These are phyloP conservation scores for Colletotrichum sp. DNA, from an alignment of 2,329 filamentous ascomycete genomes.

Conservation along the genomic window DNA sequence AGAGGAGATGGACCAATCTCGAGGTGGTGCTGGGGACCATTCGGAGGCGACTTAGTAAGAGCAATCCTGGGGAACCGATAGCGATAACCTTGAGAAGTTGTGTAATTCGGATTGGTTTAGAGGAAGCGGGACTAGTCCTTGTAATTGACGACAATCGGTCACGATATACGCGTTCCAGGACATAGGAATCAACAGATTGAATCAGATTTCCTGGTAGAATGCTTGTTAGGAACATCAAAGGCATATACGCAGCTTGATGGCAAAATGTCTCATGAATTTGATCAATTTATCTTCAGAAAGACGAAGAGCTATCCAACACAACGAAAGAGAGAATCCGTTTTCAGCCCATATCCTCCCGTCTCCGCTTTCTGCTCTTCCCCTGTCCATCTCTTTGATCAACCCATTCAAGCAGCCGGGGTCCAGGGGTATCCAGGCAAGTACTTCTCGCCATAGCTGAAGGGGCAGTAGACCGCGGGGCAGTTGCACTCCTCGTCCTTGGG, in stretches of 20 bases:
- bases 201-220: background rate
- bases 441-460: background rate
- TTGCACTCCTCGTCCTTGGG: constrained; percentile 4
- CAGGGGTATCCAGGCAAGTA: background rate
- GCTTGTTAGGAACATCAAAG: background rate
- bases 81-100: background rate
- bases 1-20: background rate
- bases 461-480: constrained; percentile 20
- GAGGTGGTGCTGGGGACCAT: background rate
- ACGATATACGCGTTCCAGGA: background rate
- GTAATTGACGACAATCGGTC: background rate
- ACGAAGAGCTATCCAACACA: background rate
- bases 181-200: background rate
- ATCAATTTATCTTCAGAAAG: background rate
- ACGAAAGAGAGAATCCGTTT: background rate
- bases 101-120: background rate
- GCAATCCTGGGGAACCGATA: background rate
- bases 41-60: background rate
- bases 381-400: background rate
- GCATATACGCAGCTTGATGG: background rate
- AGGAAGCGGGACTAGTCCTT: background rate
- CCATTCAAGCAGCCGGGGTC: background rate
- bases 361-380: background rate
- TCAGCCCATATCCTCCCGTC: background rate
- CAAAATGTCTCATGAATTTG: background rate